Conservation (phyloP, 176 grass and related monocot species). For the Poa annua region DNA sequence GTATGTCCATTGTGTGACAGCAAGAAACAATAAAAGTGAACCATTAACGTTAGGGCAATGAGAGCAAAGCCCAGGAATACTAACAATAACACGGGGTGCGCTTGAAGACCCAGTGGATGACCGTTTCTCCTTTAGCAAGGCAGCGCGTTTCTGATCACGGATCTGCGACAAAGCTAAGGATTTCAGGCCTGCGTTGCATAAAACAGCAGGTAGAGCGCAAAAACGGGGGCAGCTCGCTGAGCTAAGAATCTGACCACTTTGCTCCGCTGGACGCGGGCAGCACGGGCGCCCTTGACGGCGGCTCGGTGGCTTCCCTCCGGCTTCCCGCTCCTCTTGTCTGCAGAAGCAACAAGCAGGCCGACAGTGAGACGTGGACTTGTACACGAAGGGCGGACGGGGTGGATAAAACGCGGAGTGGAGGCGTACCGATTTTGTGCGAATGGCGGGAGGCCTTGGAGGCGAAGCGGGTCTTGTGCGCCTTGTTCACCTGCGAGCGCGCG, state of each 20-base stretch:
- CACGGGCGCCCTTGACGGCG: constrained; percentile 67
- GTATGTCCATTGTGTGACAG: not conserved
- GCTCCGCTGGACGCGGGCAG: constrained; percentile 76
- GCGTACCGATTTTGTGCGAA: constrained; percentile 58
- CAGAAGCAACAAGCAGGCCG: not conserved
- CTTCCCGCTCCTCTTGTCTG: constrained; percentile 74
- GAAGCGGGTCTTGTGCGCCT: constrained; percentile 89
- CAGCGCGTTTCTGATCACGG: constrained; percentile 78
- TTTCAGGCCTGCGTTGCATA: not conserved
- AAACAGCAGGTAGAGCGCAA: not conserved
- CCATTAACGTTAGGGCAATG: not conserved
- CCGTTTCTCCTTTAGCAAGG: constrained; percentile 86
- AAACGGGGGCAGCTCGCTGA: not conserved
- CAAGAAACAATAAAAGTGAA: constrained; percentile 32
- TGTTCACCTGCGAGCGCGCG: constrained; percentile 80
- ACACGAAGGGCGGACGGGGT: not conserved
- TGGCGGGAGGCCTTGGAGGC: constrained; percentile 89
- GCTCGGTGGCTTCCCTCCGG: constrained; percentile 50
- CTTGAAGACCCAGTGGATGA: constrained; percentile 56
- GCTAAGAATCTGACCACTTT: constrained; percentile 61
- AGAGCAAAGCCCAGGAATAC: constrained; percentile 40
- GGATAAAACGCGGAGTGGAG: not conserved
- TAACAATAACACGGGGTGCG: constrained; percentile 78
- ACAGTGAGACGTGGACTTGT: not conserved
- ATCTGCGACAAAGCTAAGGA: constrained; percentile 53